Evolutionary conservation across 306 rosid genomes (phyloP).

Genomic region (Vachellia pachyceras): DNA sequence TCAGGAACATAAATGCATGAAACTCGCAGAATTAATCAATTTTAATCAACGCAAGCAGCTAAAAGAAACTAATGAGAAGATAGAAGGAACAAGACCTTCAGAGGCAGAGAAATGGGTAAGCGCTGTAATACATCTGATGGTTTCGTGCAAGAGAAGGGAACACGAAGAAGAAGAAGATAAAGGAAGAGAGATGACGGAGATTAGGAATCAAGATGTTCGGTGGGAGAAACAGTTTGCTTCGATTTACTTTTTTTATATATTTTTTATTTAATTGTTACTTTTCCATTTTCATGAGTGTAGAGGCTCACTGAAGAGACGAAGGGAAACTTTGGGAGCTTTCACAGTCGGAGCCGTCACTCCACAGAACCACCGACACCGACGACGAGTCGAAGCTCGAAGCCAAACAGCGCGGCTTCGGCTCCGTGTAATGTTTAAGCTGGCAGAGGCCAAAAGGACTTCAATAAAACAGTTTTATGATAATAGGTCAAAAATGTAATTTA

Average conservation of each 20-base stretch:
- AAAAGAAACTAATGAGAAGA: background rate
- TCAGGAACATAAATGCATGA: background rate
- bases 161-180: background rate
- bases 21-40: constrained; percentile 34
- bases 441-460: background rate
- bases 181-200: background rate
- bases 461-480: too few species aligned
- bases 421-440: background rate
- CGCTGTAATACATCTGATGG: constrained; percentile 51
- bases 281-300: constrained; percentile 34
- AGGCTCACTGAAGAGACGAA: background rate
- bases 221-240: background rate
- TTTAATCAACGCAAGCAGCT: constrained; percentile 23
- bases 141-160: constrained; percentile 56
- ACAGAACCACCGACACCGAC: constrained; percentile 76
- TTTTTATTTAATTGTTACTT: constrained; percentile 25
- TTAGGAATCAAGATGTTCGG: background rate
- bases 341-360: constrained; percentile 26
- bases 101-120: constrained; percentile 50
- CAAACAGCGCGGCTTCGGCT: constrained; percentile 44
- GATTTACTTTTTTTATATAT: background rate
- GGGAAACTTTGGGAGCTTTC: background rate
- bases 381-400: constrained; percentile 44
- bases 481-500: background rate
- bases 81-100: constrained; percentile 39